Conservation (phyloP, 345 rosid species). For the Microthlaspi erraticum region DNA sequence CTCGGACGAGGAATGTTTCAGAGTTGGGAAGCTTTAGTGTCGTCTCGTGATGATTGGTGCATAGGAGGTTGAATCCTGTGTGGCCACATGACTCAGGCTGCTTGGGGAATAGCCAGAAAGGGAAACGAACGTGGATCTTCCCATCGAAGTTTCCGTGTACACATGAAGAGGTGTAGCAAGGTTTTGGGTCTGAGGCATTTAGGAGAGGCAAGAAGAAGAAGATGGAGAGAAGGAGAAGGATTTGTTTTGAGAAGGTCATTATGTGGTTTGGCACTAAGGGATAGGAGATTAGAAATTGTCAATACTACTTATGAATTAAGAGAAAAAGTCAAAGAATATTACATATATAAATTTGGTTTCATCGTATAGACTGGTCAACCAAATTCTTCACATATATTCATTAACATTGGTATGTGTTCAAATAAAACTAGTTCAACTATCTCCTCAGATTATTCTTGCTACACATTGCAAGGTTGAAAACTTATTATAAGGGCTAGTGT, state of each 20-base stretch:
- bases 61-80: conserved; percentile 62
- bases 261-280: conserved; percentile 30
- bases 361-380: background rate
- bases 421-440: background rate
- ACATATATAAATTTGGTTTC: conserved; percentile 9
- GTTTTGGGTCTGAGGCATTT: conserved; percentile 23
- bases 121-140: conserved; percentile 56
- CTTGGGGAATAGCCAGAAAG: conserved; percentile 54
- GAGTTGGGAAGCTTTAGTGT: too few species aligned
- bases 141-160: background rate
- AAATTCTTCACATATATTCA: background rate
- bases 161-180: conserved; percentile 52
- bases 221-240: conserved; percentile 36
- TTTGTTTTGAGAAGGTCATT: conserved; percentile 32
- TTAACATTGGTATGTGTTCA: background rate
- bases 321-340: conserved; percentile 11
- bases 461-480: background rate
- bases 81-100: conserved; percentile 56
- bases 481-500: background rate
- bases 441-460: conserved; percentile 14
- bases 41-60: conserved; percentile 40
- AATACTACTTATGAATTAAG: conserved; percentile 5
- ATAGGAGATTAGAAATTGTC: background rate
- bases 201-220: conserved; percentile 45
- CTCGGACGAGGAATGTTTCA: too few species aligned